Conservation (phyloP, 805 yeast genomes). For the Yarrowia alimentaria region DNA sequence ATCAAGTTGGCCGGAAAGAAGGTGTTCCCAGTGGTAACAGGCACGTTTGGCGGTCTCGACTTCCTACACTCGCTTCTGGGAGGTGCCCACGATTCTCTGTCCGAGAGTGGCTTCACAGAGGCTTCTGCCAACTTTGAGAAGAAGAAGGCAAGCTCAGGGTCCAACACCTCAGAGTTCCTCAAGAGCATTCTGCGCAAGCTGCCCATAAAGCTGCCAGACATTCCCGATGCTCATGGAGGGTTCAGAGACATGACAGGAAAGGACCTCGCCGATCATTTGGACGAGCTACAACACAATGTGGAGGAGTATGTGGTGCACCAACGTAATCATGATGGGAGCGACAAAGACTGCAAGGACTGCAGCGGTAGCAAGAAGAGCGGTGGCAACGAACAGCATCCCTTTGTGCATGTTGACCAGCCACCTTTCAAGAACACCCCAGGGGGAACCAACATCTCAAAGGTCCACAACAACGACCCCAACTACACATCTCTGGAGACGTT, state of each 20-base stretch:
- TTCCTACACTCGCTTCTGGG: conserved; percentile 34
- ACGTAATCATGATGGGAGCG: conserved; percentile 17
- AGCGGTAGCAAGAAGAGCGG: background rate
- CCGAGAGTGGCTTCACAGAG: conserved; percentile 33
- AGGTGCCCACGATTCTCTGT: conserved; percentile 33
- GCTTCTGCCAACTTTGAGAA: conserved; percentile 29
- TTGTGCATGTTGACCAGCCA: conserved; percentile 14
- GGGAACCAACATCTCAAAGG: conserved; percentile 22
- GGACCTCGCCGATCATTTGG: conserved; percentile 22
- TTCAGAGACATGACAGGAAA: conserved; percentile 22
- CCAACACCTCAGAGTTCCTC: conserved; percentile 25
- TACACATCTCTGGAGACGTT: conserved; percentile 18
- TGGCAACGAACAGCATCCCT: conserved; percentile 2
- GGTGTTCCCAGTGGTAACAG: conserved; percentile 35
- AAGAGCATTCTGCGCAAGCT: conserved; percentile 21
- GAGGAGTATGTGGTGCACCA: conserved; percentile 22
- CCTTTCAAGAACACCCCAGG: conserved; percentile 21
- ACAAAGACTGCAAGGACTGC: conserved; percentile 5
- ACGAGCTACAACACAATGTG: conserved; percentile 20
- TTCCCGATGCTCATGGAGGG: conserved; percentile 28
- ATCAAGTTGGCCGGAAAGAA: conserved; percentile 31
- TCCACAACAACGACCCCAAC: conserved; percentile 25
- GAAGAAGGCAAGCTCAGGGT: conserved; percentile 6
- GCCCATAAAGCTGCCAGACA: no score
- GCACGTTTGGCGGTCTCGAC: conserved; percentile 36